Evolutionary conservation across 495 filamentous ascomycete genomes (phyloP), one percentile per base, ranked within the genome.

Genomic region (Glarea lozoyensis): DNA sequence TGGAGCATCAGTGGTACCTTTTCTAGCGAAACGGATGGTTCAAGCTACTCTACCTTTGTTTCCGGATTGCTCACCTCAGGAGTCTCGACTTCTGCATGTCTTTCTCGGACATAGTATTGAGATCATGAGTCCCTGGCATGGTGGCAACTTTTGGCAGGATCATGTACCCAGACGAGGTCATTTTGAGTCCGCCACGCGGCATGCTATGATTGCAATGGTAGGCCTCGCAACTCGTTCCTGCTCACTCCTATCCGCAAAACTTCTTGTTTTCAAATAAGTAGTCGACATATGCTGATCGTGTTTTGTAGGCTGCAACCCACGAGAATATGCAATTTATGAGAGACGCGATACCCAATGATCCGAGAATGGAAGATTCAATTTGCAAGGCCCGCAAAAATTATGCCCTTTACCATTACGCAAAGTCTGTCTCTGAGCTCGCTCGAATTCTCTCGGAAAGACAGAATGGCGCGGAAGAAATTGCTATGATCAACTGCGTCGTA

Each of bases 171-270:
- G 16, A 27, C 15, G 13, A 4, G 38, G 10, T 4, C 22, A 41
- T 7, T 41, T 15, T 2, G 38, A 41, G 16, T 17, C 25, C 11
- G 18, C 38, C 9, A 15, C 29, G 3, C 21, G 25, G 10, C 38
- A 41, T 41, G 38, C 38, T 5, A 15, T 41, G n/a, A 27, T 41
- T 4, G 38, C 38, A 9, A 16, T 41, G 25, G n/a, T n/a, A n/a
- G n/a, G n/a, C n/a, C n/a, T n/a, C n/a, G n/a, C n/a, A n/a, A n/a
- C n/a, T n/a, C n/a, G n/a, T n/a, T n/a, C n/a, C n/a, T n/a, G n/a
- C n/a, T n/a, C n/a, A n/a, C n/a, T n/a, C n/a, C n/a, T n/a, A n/a
- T n/a, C n/a, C n/a, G n/a, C n/a, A n/a, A n/a, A n/a, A n/a, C n/a
- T n/a, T n/a, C n/a, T n/a, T n/a, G n/a, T n/a, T n/a, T n/a, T n/a